Evolutionary conservation across 805 yeast genomes (phyloP), one percentile per base, ranked within the genome.

Genomic region (Lipomyces japonicus): DNA sequence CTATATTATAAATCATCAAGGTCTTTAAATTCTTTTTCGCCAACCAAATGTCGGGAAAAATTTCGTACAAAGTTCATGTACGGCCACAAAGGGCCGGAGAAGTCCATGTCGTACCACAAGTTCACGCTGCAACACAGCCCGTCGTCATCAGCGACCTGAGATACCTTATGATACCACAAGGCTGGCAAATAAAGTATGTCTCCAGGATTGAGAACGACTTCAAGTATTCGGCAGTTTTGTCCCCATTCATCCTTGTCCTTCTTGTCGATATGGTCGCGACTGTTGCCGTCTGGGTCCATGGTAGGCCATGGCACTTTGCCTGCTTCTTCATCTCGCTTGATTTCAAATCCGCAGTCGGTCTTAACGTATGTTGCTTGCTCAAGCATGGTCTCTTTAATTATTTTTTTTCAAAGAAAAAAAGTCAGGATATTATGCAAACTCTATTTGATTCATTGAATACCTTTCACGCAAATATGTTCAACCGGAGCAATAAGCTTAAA

Each of bases 131-230:
- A 53, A 36, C 54, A 49, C 16, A 53, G 26, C 23, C 57, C 57
- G 9, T 46, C 55, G 2, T 19, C 40, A 28, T 53, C 53, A n/a
- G 58, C 36, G 4, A 37, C 44, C 42, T 52, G 56, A 10, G 47
- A 24, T 5, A 70, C 69, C 56, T 70, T 70, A 41, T 70, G 74
- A 53, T 67, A 70, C 74, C 74, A 70, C 42, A 69, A 58, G 3
- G 72, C 68, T 0, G 74, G 74, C 9, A 70, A 50, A 48, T 65
- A 70, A 36, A 70, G 60, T 14, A 65, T 60, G 40, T 70, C 71
- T 3, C 74, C 73, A 1, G 71, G 66, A 5, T 60, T 46, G 23
- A 70, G 49, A 26, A 56, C 63, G 22, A 68, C 69, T 9, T 37
- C 48, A 7, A 55, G 35, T 19, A 44, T 50, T 6, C 57, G 50